Base-by-base conservation (phyloP, 345 rosid genomes). In the Iberis pinnata region DNA sequence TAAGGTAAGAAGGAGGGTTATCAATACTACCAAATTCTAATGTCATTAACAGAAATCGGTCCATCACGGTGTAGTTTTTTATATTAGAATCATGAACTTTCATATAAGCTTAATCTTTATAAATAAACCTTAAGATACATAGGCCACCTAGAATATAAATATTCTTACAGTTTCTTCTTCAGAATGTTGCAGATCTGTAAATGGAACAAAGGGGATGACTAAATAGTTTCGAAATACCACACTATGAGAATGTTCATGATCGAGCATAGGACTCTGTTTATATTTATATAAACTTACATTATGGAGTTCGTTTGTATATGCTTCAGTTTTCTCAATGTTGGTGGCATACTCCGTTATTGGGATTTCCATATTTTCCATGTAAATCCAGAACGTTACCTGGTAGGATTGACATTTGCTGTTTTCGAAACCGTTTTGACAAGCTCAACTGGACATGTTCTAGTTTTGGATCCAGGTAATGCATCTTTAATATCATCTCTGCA, bases 81-180 rank as follows among this genome's bases (percentile, higher is more conserved):
- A n/a, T n/a, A n/a, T n/a, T n/a, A n/a, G n/a, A n/a, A n/a, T n/a
- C n/a, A n/a, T n/a, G n/a, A n/a, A n/a, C n/a, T n/a, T n/a, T n/a
- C n/a, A n/a, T n/a, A n/a, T n/a, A n/a, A n/a, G n/a, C n/a, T n/a
- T n/a, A n/a, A n/a, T n/a, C n/a, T n/a, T n/a, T n/a, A n/a, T n/a
- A n/a, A n/a, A n/a, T n/a, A n/a, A n/a, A n/a, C n/a, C n/a, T n/a
- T n/a, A n/a, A n/a, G n/a, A n/a, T n/a, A n/a, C n/a, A n/a, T n/a
- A n/a, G n/a, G n/a, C n/a, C n/a, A n/a, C n/a, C n/a, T n/a, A n/a
- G n/a, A n/a, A n/a, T n/a, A n/a, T n/a, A n/a, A n/a, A n/a, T n/a
- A n/a, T n/a, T n/a, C n/a, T n/a, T n/a, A n/a, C n/a, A n/a, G 73
- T 72, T 80, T 88, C 81, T 88, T 85, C 75, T 63, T 81, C 65